Evolutionary conservation across 2,329 filamentous ascomycete species (phyloP).

Genomic region (Clonostachys chloroleuca): DNA sequence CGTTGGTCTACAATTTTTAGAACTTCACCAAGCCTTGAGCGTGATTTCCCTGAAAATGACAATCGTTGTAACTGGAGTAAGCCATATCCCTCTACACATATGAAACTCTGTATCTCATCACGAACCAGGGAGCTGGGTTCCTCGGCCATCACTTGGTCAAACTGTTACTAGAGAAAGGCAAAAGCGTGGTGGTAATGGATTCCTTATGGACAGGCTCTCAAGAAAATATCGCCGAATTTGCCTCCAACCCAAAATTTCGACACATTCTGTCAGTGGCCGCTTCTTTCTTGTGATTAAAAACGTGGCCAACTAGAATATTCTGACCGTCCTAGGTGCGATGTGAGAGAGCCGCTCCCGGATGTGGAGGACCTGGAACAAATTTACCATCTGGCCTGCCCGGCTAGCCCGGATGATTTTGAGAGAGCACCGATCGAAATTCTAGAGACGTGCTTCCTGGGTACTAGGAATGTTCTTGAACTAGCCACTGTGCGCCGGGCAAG

Average conservation of each 20-base stretch:
- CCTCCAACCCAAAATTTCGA: constrained; percentile 1
- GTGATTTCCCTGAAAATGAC: background rate
- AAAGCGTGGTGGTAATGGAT: constrained; percentile 5
- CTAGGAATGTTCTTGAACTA: constrained; percentile 6
- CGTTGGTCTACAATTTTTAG: too few relatives aligned
- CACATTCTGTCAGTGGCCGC: constrained; percentile 1
- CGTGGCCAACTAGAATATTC: background rate
- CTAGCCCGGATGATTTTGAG: constrained; percentile 7
- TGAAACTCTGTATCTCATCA: background rate
- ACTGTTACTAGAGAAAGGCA: constrained; percentile 2
- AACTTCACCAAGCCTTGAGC: too few relatives aligned
- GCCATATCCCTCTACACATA: background rate
- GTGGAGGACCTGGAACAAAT: constrained; percentile 3
- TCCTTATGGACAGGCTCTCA: constrained; percentile 6
- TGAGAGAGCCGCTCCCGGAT: constrained; percentile 3
- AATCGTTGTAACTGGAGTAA: constrained; percentile 4
- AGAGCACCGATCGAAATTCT: constrained; percentile 5
- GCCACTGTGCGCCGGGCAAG: constrained; percentile 3
- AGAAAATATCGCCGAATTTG: constrained; percentile 2
- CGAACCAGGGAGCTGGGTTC: constrained; percentile 5
- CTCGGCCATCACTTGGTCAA: constrained; percentile 6
- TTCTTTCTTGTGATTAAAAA: background rate
- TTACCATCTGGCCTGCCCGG: constrained; percentile 7
- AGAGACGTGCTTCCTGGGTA: constrained; percentile 6
- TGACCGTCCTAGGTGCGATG: constrained; percentile 2